Percentiles rank a stretch among this genome's conserved stretches.
These are phyloP conservation scores for Diaporthe caulivora DNA, from an alignment of 2,329 filamentous ascomycete genomes.

Conservation along the genomic window DNA sequence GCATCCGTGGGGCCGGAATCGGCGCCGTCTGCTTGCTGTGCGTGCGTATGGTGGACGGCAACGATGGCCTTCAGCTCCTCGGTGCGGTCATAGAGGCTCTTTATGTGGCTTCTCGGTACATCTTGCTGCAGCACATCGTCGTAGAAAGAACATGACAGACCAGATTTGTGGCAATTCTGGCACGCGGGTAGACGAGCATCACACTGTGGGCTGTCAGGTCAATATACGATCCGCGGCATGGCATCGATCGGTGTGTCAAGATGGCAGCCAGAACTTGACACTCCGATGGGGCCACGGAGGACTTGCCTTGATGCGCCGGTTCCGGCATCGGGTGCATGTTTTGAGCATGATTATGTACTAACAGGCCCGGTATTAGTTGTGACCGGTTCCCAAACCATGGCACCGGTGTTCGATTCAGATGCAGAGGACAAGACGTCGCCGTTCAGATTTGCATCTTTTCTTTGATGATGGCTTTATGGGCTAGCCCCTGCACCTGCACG, in stretches of 20 bases:
- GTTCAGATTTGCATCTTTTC: neutral
- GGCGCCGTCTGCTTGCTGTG: neutral
- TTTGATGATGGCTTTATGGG: neutral
- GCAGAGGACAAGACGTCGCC: neutral
- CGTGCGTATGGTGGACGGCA: slow-evolving; percentile 20
- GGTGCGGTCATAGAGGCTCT: slow-evolving; percentile 35
- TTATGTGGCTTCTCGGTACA: slow-evolving; percentile 31
- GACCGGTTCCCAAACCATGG: neutral
- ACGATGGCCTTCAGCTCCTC: slow-evolving; percentile 33
- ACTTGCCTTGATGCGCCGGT: slow-evolving; percentile 31
- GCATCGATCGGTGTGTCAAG: neutral
- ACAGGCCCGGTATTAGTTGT: neutral
- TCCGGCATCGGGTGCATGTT: slow-evolving; percentile 33
- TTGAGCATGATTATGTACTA: slow-evolving; percentile 28
- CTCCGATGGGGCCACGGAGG: neutral
- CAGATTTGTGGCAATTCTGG: slow-evolving; percentile 31
- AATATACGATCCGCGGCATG: neutral
- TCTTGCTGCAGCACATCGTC: slow-evolving; percentile 31
- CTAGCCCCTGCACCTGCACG: neutral
- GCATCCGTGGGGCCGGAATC: neutral
- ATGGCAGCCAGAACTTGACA: neutral
- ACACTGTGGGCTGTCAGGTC: slow-evolving; percentile 18
- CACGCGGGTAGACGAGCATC: slow-evolving; percentile 32
- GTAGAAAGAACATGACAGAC: slow-evolving; percentile 31
- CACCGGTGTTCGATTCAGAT: neutral